Evolutionary conservation across 345 rosid species (phyloP).

Genomic region (Theobroma cacao): DNA sequence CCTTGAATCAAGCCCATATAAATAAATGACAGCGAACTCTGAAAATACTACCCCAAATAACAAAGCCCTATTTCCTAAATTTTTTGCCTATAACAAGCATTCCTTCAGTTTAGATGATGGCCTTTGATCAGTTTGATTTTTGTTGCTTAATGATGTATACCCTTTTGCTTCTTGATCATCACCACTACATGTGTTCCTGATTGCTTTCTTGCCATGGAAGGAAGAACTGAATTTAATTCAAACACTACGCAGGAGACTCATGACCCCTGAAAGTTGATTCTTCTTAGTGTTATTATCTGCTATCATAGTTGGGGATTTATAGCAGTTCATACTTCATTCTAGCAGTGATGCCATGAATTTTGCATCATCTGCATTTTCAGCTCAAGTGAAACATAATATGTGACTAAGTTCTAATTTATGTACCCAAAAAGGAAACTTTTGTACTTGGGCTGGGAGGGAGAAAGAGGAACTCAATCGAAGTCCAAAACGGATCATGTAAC

Average conservation of each 20-base stretch:
- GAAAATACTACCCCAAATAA: too few relatives aligned
- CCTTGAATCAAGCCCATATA: background rate
- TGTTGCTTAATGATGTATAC: background rate
- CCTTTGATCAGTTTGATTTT: background rate
- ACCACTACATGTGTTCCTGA: background rate
- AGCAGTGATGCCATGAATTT: background rate
- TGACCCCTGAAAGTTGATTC: background rate
- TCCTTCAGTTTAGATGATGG: background rate
- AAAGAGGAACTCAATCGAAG: background rate
- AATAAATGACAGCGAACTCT: too few relatives aligned
- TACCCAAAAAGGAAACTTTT: background rate
- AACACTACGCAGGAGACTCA: background rate
- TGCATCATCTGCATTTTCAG: background rate
- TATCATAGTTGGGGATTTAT: background rate
- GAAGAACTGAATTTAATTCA: background rate
- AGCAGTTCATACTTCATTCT: background rate
- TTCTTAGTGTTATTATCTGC: background rate
- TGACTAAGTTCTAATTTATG: background rate
- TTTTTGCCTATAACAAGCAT: background rate
- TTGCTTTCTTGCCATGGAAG: background rate
- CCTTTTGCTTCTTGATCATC: background rate
- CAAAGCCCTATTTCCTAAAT: background rate
- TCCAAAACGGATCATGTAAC: background rate
- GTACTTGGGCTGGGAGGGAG: background rate
- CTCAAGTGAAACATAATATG: background rate